Base-by-base conservation (phyloP, 805 yeast species). In the Pichia californica region DNA sequence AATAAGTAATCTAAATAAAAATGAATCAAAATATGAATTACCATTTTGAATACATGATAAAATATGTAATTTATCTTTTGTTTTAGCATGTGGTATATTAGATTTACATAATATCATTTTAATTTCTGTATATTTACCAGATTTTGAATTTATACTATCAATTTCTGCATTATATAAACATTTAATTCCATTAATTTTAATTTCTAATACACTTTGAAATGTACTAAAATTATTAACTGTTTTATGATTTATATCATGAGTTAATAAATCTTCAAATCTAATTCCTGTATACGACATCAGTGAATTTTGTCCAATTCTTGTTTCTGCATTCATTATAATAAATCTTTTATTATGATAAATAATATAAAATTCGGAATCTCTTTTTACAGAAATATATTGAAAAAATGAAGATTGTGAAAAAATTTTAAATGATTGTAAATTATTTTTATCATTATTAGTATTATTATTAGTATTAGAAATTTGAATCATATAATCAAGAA, bases 261-360 rank as follows among this genome's bases (percentile, higher is more conserved):
- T 47, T 6, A 51, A 23, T 18, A 51, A 32, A 41, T 51, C 52
- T 36, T 51, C 54, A 44, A 51, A 51, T 27, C 54, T 23, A n/a
- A 51, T 51, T 13, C 54, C 54, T 8, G 46, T 45, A 32, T 47
- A 51, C 10, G 44, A 47, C 45, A 47, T 49, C 26, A 31, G 31
- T 1, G n/a, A 14, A 36, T 49, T 31, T 33, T 45, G 47, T 2
- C 38, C 40, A 9, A 43, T 33, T 14, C 50, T 31, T 14, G 49
- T 46, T 18, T 48, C 52, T 2, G 40, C 10, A 33, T 48, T 46
- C 2, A 47, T 45, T n/a, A 48, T 45, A 8, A 46, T 29, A 2
- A 40, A 14, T 26, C 41, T 40, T 11, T 33, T 33, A 11, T 43
- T 43, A 4, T 21, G 18, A 20, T 36, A 32, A 11, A 46, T 16